These are phyloP conservation scores for Hyaloperonospora arabidopsidis DNA, from an alignment of 352 stramenopile species.

Conservation along the genomic window DNA sequence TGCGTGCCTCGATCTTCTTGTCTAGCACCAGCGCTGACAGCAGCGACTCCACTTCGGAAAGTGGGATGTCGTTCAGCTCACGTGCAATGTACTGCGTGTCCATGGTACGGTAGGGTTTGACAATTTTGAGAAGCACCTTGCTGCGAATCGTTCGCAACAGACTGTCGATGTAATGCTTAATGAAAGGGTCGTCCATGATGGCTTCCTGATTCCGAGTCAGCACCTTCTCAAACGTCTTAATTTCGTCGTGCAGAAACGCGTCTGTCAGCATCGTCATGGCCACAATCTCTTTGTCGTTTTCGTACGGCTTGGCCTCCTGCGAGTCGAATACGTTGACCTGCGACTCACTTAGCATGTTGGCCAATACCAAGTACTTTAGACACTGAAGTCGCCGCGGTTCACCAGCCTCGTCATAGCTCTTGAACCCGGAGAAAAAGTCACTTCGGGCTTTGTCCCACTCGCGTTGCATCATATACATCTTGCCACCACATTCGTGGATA, in stretches of 20 bases:
- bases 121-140: slow-evolving; percentile 91
- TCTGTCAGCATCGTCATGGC: slow-evolving; percentile 94
- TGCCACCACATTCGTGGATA: slow-evolving; percentile 92
- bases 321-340: slow-evolving; percentile 94
- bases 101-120: slow-evolving; percentile 92
- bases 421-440: slow-evolving; percentile 94
- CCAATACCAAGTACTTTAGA: slow-evolving; percentile 92
- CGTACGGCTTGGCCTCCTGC: slow-evolving; percentile 88
- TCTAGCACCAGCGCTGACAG: slow-evolving; percentile 90
- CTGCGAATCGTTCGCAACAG: slow-evolving; percentile 91
- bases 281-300: slow-evolving; percentile 92
- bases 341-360: slow-evolving; percentile 91
- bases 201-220: slow-evolving; percentile 75
- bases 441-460: slow-evolving; percentile 90
- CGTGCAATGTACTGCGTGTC: slow-evolving; percentile 86
- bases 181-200: slow-evolving; percentile 94
- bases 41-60: slow-evolving; percentile 88
- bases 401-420: slow-evolving; percentile 94
- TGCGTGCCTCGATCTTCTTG: slow-evolving; percentile 85
- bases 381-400: slow-evolving; percentile 87
- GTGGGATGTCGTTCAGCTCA: slow-evolving; percentile 89
- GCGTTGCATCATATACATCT: slow-evolving; percentile 94
- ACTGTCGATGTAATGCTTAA: slow-evolving; percentile 91
- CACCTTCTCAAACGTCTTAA: slow-evolving; percentile 91
- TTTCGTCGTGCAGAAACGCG: slow-evolving; percentile 92